Conservation (phyloP, 2,329 filamentous ascomycete genomes). For the Pseudopyrenochaeta lycopersici region DNA sequence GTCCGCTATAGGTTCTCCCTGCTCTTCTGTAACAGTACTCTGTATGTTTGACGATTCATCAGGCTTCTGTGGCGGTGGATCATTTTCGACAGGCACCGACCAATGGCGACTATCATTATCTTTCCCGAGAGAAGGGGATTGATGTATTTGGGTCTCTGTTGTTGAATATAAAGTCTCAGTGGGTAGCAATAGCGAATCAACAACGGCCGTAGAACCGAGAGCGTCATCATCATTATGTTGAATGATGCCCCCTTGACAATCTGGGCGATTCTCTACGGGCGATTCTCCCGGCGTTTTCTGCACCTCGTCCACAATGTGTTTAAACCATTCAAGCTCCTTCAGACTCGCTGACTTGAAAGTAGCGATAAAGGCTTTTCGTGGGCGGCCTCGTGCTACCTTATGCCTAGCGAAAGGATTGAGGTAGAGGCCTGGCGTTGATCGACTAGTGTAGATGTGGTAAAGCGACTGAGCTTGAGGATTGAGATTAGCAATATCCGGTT, state of each 20-base stretch:
- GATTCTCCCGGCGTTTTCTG: background rate
- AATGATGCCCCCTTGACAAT: background rate
- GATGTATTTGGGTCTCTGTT: too few relatives aligned
- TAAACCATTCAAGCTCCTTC: conserved; percentile 48
- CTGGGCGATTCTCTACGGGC: background rate
- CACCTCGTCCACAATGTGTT: conserved; percentile 1
- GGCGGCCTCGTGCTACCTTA: conserved; percentile 49
- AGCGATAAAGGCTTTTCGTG: conserved; percentile 53
- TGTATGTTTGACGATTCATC: background rate
- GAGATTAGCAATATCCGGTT: conserved; percentile 4
- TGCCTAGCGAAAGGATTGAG: conserved; percentile 56
- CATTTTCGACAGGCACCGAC: background rate
- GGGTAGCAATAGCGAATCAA: too few relatives aligned
- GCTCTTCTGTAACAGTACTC: background rate
- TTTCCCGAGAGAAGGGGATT: background rate
- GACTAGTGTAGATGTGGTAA: conserved; percentile 40
- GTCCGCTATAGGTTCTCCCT: background rate
- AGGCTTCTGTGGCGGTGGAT: background rate
- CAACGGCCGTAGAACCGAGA: too few relatives aligned
- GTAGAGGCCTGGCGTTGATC: conserved; percentile 50
- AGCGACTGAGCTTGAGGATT: conserved; percentile 24
- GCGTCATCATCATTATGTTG: background rate
- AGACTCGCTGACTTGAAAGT: conserved; percentile 52
- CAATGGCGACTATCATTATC: background rate
- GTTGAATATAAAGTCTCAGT: too few relatives aligned